Conservation (phyloP, 805 yeast species). For the Wickerhamomyces canadensis region DNA sequence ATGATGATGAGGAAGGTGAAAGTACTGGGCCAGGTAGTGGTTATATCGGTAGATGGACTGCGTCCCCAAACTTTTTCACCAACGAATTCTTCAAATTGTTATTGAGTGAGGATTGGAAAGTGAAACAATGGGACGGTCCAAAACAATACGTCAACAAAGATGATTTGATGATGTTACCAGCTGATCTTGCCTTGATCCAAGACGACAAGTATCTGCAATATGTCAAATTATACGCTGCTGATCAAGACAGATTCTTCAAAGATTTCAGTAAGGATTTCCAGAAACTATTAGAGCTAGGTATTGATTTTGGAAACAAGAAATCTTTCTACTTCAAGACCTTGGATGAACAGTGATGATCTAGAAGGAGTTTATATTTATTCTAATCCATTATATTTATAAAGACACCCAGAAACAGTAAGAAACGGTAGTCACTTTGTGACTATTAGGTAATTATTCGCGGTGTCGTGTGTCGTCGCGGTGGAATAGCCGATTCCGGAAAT, state of each 20-base stretch:
- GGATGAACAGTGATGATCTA: constrained; percentile 51
- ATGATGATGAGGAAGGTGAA: constrained; percentile 10
- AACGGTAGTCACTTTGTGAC: too few relatives aligned
- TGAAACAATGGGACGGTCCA: constrained; percentile 57
- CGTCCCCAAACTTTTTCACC: constrained; percentile 65
- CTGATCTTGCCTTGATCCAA: constrained; percentile 66
- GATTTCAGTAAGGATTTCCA: constrained; percentile 66
- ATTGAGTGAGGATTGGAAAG: constrained; percentile 47
- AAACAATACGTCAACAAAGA: constrained; percentile 55
- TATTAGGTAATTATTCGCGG: too few relatives aligned
- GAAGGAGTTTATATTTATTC: not conserved
- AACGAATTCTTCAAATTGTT: constrained; percentile 67
- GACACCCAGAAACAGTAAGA: too few relatives aligned
- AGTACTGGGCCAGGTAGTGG: constrained; percentile 48
- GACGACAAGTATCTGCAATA: constrained; percentile 55
- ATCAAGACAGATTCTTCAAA: constrained; percentile 52
- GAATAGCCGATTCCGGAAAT: too few relatives aligned
- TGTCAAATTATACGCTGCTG: constrained; percentile 64
- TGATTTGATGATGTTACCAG: constrained; percentile 80
- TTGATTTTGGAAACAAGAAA: constrained; percentile 44
- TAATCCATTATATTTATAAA: not conserved
- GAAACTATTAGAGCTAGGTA: constrained; percentile 73
- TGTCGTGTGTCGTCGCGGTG: too few relatives aligned
- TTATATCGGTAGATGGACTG: constrained; percentile 89
- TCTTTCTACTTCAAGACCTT: constrained; percentile 55